Base-by-base conservation (phyloP, 305 asterid species). In the Fraxinus albicans region DNA sequence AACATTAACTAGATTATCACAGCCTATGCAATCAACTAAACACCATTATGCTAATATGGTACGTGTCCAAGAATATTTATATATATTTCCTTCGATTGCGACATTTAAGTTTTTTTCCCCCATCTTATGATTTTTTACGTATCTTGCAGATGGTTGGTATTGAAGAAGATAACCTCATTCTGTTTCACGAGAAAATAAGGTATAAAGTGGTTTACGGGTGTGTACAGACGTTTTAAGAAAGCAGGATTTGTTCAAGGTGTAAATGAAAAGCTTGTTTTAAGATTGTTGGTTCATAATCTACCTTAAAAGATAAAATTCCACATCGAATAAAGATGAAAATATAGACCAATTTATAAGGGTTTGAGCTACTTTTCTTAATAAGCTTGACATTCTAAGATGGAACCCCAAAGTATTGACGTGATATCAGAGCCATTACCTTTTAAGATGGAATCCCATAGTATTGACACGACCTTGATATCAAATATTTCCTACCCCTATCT, bases 1-100 rank as follows among this genome's bases (percentile, higher is more conserved):
- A 84, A 92, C 94, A 47, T 79, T 96, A 89, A 96, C 97, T 55
- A 93, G 99, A 92, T 74, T 93, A 82, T 88, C 98, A 79, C 90
- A 92, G 78, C 89, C 93, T 38, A 77, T 55, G 38, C 90, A 82
- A 63, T 86, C 94, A 85, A 80, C 83, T 79, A 95, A 91, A 90
- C 90, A 88, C 75, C 94, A 96, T 87, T 96, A 91, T 90, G 99
- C 98, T 84, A 97, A 96, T 87, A 88, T 92, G 97, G 98, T 96
- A 94, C 72, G 82, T 55, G 69, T 84, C 77, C 72, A 42, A 65
- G 35, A 76, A 76, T 29, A 65, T 83, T 29, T 69, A 44, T 72
- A 47, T 44, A 67, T 34, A 25, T 55, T 25, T 9, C 21, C 25
- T 79, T 84, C 29, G 27, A 40, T 47, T 77, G 13, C n/a, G 60